Evolutionary conservation across 2,329 filamentous ascomycete genomes (phyloP).

Genomic region (Talaromyces atroroseus): DNA sequence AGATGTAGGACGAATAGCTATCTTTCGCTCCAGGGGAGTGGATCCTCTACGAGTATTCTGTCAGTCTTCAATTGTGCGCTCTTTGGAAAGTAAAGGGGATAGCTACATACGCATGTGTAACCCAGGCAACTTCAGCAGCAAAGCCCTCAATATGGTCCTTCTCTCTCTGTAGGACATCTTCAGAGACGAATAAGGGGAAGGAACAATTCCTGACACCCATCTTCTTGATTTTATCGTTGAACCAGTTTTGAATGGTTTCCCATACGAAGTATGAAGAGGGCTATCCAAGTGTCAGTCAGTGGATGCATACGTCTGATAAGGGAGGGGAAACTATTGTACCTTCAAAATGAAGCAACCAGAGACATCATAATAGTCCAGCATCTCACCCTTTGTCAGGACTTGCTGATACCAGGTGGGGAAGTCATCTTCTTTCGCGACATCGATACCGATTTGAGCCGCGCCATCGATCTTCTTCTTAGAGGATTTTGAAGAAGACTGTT

Average conservation of each 20-base stretch:
- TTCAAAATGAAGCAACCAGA: constrained; percentile 96
- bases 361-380: constrained; percentile 98
- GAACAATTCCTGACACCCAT: constrained; percentile 93
- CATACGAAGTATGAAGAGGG: constrained; percentile 63
- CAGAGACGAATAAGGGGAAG: constrained; percentile 92
- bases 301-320: not conserved
- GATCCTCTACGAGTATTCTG: constrained; percentile 59
- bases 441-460: constrained; percentile 75
- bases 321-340: constrained; percentile 31
- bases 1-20: constrained; percentile 64
- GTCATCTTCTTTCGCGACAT: constrained; percentile 75
- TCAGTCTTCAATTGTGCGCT: constrained; percentile 20
- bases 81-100: not conserved
- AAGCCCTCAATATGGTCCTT: constrained; percentile 99
- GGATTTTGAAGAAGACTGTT: constrained; percentile 38
- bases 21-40: constrained; percentile 79
- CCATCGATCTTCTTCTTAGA: constrained; percentile 54
- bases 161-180: constrained; percentile 78
- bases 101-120: constrained; percentile 42
- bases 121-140: constrained; percentile 61
- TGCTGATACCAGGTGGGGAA: constrained; percentile 97
- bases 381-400: constrained; percentile 90
- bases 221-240: constrained; percentile 68
- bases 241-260: constrained; percentile 58
- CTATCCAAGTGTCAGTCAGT: constrained; percentile 26